Base-by-base conservation (phyloP, 1,284 basidiomycete species). In the Sanguinoderma infundibulare region DNA sequence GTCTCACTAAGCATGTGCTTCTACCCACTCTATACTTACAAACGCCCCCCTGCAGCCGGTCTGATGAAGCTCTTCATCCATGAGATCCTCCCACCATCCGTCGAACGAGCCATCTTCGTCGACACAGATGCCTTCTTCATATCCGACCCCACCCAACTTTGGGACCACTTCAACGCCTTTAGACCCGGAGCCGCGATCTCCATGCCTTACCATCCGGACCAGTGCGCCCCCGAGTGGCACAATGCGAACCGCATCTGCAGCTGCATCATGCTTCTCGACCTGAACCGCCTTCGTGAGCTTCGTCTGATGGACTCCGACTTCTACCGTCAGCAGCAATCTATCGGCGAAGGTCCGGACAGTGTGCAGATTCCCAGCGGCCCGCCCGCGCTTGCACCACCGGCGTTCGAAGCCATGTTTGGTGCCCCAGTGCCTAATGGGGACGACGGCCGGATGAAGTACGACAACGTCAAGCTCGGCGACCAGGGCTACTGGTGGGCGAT, bases 401-500 rank as follows among this genome's bases (percentile, higher is more conserved):
- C 80, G 36, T 83, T 83, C 65, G 67, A 67, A 49, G 76, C 77
- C 4, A 77, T 79, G 72, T 83, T 78, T 57, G 82, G 82, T n/a
- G 58, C 70, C 14, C 80, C 79, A 2, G 53, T 62, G 22, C 70
- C 71, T 14, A 69, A 72, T 8, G 77, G 78, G 5, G 52, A 30
- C n/a, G 53, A 26, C 42, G 60, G 60, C 0, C 49, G 57, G 12
- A 15, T 57, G 28, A 75, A 74, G 22, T 81, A 80, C 61, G 68
- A 76, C 55, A 77, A 78, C 63, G 81, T 81, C 6, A 77, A 76
- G 35, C 74, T 83, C 24, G 81, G 81, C 51, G 82, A 83, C 69
- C 81, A 83, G 68, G 79, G 80, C 5, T 83, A 81, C 64, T 83
- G 80, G 79, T 83, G 81, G 80, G 81, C 81, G 42, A 81, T 83